Conservation (phyloP, 306 rosid species). For the Albizia julibrissin region DNA sequence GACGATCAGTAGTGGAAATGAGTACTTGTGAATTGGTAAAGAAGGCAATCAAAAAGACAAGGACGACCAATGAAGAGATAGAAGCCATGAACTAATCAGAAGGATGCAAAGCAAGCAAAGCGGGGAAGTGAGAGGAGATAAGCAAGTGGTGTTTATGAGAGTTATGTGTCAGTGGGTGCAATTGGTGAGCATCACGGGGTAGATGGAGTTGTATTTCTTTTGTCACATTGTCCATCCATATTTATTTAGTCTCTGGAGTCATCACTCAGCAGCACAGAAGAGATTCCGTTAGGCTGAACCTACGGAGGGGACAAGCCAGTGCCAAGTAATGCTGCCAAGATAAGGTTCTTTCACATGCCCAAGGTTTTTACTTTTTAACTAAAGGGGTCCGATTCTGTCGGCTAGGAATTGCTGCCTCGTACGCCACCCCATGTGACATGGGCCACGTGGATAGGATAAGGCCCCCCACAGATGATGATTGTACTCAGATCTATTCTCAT, state of each 20-base stretch:
- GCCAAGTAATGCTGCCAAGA: slow-evolving; percentile 1
- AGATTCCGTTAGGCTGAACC: slow-evolving; percentile 18
- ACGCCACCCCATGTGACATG: slow-evolving; percentile 33
- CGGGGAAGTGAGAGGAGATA: not conserved
- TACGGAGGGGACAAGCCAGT: slow-evolving; percentile 11
- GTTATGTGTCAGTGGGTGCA: slow-evolving; percentile 29
- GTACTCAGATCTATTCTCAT: not conserved
- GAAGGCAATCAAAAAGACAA: slow-evolving; percentile 24
- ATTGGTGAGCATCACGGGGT: slow-evolving; percentile 38
- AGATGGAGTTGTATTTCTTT: not conserved
- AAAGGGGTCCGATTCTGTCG: slow-evolving; percentile 41
- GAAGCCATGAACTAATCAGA: slow-evolving; percentile 34
- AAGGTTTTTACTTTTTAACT: slow-evolving; percentile 1
- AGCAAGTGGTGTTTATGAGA: slow-evolving; percentile 32
- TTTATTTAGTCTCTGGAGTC: slow-evolving; percentile 10
- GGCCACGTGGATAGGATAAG: not conserved
- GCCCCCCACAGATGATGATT: not conserved
- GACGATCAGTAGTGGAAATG: slow-evolving; percentile 31
- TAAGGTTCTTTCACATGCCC: slow-evolving; percentile 26
- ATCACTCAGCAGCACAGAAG: not conserved
- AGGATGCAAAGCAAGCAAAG: slow-evolving; percentile 1
- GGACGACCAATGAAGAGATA: not conserved
- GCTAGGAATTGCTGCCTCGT: not conserved
- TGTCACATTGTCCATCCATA: slow-evolving; percentile 46
- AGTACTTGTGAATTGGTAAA: slow-evolving; percentile 27